These are phyloP conservation scores for Chlorociboria aeruginascens DNA, from an alignment of 495 filamentous ascomycete species.

Conservation along the genomic window DNA sequence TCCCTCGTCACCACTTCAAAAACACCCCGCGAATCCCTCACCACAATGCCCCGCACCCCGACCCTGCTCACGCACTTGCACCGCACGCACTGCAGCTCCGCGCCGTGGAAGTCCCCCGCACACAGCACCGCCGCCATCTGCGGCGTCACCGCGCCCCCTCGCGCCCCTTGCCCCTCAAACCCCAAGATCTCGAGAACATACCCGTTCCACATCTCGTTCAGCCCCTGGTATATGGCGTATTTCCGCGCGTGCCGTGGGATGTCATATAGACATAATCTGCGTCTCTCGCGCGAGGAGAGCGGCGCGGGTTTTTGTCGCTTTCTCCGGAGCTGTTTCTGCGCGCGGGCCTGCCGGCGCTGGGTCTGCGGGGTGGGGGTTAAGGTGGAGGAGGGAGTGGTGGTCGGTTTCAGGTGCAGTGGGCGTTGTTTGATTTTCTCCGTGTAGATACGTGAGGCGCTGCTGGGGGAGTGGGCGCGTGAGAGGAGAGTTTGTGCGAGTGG, in stretches of 20 bases:
- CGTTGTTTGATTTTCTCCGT: conserved; percentile 71
- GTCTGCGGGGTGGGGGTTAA: conserved; percentile 44
- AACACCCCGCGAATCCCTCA: conserved; percentile 74
- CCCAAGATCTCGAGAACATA: conserved; percentile 75
- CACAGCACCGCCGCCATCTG: conserved; percentile 50
- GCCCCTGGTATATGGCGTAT: conserved; percentile 61
- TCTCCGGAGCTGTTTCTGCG: conserved; percentile 40
- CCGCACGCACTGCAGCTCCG: conserved; percentile 70
- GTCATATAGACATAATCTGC: conserved; percentile 56
- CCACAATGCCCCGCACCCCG: conserved; percentile 72
- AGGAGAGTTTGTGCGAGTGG: conserved; percentile 54
- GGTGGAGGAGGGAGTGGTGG: conserved; percentile 21
- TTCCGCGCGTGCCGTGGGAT: conserved; percentile 56
- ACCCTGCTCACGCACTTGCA: conserved; percentile 72
- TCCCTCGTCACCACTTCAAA: conserved; percentile 71
- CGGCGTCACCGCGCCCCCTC: conserved; percentile 27
- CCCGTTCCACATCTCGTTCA: conserved; percentile 67
- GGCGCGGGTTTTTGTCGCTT: conserved; percentile 58
- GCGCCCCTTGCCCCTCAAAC: conserved; percentile 12
- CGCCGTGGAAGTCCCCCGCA: conserved; percentile 85
- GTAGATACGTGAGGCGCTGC: conserved; percentile 57
- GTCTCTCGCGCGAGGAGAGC: conserved; percentile 70
- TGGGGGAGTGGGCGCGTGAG: conserved; percentile 58
- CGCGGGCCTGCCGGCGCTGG: conserved; percentile 40
- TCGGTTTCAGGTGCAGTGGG: conserved; percentile 65